phyloP scores from a whole-genome alignment of 1,284 basidiomycete genomes.

The Moesziomyces antarcticus region DNA sequence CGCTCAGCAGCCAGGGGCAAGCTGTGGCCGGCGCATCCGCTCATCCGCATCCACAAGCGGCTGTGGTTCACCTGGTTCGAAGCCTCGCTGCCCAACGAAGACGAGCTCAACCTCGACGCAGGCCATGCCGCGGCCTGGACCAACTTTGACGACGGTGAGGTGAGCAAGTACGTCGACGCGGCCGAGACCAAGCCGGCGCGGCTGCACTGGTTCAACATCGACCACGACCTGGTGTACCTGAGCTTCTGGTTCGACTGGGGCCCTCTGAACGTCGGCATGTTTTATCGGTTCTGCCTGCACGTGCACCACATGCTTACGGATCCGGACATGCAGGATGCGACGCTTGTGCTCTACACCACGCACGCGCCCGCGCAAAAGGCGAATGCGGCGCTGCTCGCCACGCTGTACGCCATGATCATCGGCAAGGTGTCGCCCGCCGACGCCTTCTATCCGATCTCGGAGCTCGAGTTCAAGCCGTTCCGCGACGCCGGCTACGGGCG shows the following conservation, averaged over 20 bases:
- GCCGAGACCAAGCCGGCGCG: conserved; percentile 28
- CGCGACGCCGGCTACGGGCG: conserved; percentile 93
- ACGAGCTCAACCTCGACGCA: conserved; percentile 37
- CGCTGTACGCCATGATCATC: conserved; percentile 90
- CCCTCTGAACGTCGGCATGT: conserved; percentile 71
- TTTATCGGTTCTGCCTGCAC: conserved; percentile 84
- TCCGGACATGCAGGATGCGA: conserved; percentile 71
- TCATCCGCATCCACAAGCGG: conserved; percentile 57
- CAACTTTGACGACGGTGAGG: conserved; percentile 25
- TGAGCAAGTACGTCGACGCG: conserved; percentile 35
- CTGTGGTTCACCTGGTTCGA: conserved; percentile 62
- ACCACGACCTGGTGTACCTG: conserved; percentile 90
- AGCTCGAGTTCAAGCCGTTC: conserved; percentile 84
- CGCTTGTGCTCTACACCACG: conserved; percentile 89
- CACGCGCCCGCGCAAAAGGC: conserved; percentile 86
- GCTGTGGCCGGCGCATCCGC: conserved; percentile 44
- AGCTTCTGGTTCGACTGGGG: conserved; percentile 80
- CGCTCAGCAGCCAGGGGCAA: conserved; percentile 1
- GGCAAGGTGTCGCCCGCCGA: conserved; percentile 91
- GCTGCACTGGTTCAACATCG: conserved; percentile 72
- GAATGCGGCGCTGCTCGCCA: conserved; percentile 90
- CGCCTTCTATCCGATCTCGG: conserved; percentile 80
- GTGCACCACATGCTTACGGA: conserved; percentile 70
- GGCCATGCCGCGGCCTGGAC: conserved; percentile 19
- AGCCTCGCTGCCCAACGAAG: conserved; percentile 25